Base-by-base conservation (phyloP, 129 eudicot genomes). In the Smallanthus sonchifolius region DNA sequence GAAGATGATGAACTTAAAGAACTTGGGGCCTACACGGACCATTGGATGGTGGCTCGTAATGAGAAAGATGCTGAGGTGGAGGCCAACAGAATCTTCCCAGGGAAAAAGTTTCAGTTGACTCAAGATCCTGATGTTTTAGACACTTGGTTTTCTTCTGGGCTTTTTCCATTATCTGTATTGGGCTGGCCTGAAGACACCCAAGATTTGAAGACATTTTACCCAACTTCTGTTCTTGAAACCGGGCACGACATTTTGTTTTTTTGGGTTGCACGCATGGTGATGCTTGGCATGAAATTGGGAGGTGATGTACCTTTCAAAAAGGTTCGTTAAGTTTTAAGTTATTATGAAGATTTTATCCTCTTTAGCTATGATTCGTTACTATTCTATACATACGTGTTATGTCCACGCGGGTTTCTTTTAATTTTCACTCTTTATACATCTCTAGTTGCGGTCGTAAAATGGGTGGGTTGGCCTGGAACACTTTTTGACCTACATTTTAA, bases 241-340 rank as follows among this genome's bases (percentile, higher is more conserved):
- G 97, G 97, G 6, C 97, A 92, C 43, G 97, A 92, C 74, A 92
- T 92, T 64, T 83, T 92, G 52, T 89, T 92, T 13, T 92, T 92
- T 65, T 92, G 97, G 96, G 97, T 92, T 67, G 97, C 97, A 4
- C 90, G 91, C 9, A 92, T 89, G 97, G 96, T 92, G 55, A 92
- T 92, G 97, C 78, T 89, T 73, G 89, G 97, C 63, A 85, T 76
- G 77, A 89, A 85, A 85, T 83, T 92, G 57, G 97, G 96, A 52
- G 97, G 96, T 60, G 87, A 87, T 84, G 91, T 92, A 37, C 97
- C 97, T 61, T 92, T 87, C 61, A 60, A 65, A 71, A 92, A 92
- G 96, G 97, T 92, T 38, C 43, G 81, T 69, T 56, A 59, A 73
- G 83, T 42, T 34, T 39, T 42, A 9, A 11, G 13, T 39, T 81